Evolutionary conservation across 75 land plant genomes (phyloP), one percentile per base, ranked within the genome.

Genomic region (Cunninghamia lanceolata): DNA sequence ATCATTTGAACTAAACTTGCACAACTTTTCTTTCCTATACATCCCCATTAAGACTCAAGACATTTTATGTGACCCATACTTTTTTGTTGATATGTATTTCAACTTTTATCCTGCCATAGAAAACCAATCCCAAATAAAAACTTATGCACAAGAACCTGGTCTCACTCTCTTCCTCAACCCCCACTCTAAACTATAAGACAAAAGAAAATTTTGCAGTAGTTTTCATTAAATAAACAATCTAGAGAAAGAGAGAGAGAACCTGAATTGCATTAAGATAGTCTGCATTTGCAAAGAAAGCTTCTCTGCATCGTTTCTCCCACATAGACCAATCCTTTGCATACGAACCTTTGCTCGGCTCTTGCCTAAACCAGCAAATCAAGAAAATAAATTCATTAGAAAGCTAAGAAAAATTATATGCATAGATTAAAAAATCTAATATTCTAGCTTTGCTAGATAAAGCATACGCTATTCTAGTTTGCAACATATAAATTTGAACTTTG

Each of bases 231-330:
- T 0, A 39, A 25, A 32, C 21, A 5, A n/a, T n/a, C n/a, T n/a
- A 68, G 39, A 79, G 16, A 87, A 84, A 54, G n/a, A 77, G 56
- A 63, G 46, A 42, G 4, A 5, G 38, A 30, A 96, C 98, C 94
- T 98, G 99, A 84, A 96, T 90, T 39, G 89, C 88, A 86, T 91
- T 89, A 28, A 98, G 87, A 85, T 96, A 93, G 28, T 89, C 93
- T 53, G 93, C 87, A 90, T 96, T 86, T 77, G 77, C 88, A 81
- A 86, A 74, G 19, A 95, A 71, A 45, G 86, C 76, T 38, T 95
- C 91, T 30, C 94, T 90, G 82, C 95, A 75, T 30, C 84, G 56
- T 71, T 89, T 92, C 85, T 98, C 99, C 99, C 99, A 98, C 53
- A 77, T 83, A 43, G 89, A 87, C 98, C 98, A 98, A 50, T 94